Evolutionary conservation across 805 yeast genomes (phyloP).

Genomic region (Torulaspora quercuum): DNA sequence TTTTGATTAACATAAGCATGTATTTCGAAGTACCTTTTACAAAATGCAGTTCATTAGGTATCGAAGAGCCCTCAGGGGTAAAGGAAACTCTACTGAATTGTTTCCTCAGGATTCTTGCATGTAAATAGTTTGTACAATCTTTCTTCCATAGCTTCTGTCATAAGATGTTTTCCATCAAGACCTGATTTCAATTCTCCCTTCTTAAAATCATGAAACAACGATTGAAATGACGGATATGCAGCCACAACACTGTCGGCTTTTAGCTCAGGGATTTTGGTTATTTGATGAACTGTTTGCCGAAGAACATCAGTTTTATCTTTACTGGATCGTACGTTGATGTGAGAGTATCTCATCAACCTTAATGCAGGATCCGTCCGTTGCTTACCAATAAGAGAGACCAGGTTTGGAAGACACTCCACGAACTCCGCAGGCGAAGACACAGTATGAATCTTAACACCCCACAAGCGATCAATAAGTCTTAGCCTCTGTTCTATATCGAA

Average conservation of each 20-base stretch:
- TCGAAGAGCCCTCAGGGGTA: too few relatives aligned
- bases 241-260: slow-evolving; percentile 46
- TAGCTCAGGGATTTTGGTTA: slow-evolving; percentile 54
- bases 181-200: slow-evolving; percentile 41
- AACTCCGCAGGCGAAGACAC: slow-evolving; percentile 41
- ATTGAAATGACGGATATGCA: slow-evolving; percentile 41
- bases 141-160: slow-evolving; percentile 49
- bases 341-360: slow-evolving; percentile 52
- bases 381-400: slow-evolving; percentile 53
- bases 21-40: slow-evolving; percentile 26
- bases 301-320: slow-evolving; percentile 45
- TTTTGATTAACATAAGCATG: slow-evolving; percentile 2
- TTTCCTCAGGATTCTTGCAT: slow-evolving; percentile 49
- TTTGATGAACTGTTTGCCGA: slow-evolving; percentile 50
- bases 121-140: slow-evolving; percentile 48
- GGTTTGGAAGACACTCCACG: slow-evolving; percentile 53
- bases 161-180: slow-evolving; percentile 43
- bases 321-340: slow-evolving; percentile 58
- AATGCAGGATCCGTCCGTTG: slow-evolving; percentile 54
- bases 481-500: slow-evolving; percentile 42
- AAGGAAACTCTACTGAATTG: slow-evolving; percentile 18
- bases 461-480: slow-evolving; percentile 44
- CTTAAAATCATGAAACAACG: slow-evolving; percentile 29
- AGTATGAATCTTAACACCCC: slow-evolving; percentile 48
- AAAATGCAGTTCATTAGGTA: slow-evolving; percentile 37